Evolutionary conservation across 805 yeast genomes (phyloP), one percentile per base, ranked within the genome.

Genomic region (Candida sonorensis): DNA sequence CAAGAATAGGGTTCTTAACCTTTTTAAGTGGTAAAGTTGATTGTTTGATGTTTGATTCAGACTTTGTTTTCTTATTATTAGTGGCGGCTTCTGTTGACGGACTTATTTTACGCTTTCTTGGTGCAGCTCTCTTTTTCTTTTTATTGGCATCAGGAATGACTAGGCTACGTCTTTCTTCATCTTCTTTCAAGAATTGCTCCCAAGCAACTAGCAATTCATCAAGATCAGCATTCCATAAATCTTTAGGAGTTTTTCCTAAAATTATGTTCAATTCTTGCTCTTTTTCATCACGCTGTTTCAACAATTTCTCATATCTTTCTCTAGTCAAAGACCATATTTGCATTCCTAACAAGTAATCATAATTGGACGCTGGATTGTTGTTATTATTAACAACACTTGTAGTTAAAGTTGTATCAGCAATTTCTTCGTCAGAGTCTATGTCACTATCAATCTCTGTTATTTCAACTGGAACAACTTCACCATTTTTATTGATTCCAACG

Each of bases 301-400:
- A 62, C 43, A 92, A 64, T 44, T 73, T 78, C 48, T 85, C 88
- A 52, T 88, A 92, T 46, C 92, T 73, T 59, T 92, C 98, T 37
- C 69, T 70, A 1, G 98, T 90, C 51, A 92, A 72, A 23, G 96
- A 81, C 92, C 96, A 86, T 42, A 92, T 78, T 22, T 87, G 75
- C 95, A 92, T 83, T 33, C 92, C 94, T 33, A 92, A 66, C 41
- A 92, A 66, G 47, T 92, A 92, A 50, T 92, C 97, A 57, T 76
- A 90, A 6, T 79, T 67, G 8, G 86, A 73, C 31, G 69, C 67
- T 11, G 72, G 60, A 16, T 76, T 80, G 30, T 66, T 69, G 26
- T 50, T 50, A 31, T 54, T 54, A 15, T 50, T 50, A 16, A 55
- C 53, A n/a, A 73, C 70, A 15, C 55, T 57, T 33, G 64, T 67